A percentile compares a stretch with the other conserved stretches of the same genome.
Evolutionary conservation across 495 filamentous ascomycete species (phyloP).

Genomic region (Terfezia claveryi): DNA sequence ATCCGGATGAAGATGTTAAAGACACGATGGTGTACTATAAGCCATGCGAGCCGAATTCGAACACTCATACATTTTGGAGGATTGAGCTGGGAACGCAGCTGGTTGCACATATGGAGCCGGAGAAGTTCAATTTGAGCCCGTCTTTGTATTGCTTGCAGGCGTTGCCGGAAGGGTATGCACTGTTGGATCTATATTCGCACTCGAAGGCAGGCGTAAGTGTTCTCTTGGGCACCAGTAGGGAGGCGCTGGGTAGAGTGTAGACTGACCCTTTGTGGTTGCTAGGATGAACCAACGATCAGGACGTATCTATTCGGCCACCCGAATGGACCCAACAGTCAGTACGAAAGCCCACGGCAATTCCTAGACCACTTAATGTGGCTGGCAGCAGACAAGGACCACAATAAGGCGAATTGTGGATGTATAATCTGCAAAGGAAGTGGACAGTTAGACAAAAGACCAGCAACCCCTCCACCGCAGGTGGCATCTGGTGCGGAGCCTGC

Average conservation of each 20-base stretch:
- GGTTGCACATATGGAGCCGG: neutral
- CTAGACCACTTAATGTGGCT: conserved; percentile 43
- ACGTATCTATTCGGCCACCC: conserved; percentile 42
- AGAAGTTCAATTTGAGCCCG: neutral
- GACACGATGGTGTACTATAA: neutral
- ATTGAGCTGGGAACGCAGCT: neutral
- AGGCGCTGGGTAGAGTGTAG: too few relatives aligned
- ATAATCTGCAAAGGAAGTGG: conserved; percentile 25
- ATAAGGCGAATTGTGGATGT: conserved; percentile 36
- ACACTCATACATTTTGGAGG: neutral
- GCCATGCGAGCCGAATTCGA: neutral
- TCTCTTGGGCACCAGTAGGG: neutral
- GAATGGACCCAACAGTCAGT: conserved; percentile 33
- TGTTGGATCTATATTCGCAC: neutral
- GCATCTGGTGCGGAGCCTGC: too few relatives aligned
- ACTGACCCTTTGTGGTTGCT: neutral
- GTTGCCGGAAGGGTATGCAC: neutral
- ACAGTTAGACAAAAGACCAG: neutral
- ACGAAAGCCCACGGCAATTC: conserved; percentile 36
- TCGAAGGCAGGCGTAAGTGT: neutral
- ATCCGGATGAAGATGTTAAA: neutral
- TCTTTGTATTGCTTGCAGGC: neutral
- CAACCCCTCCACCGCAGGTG: neutral
- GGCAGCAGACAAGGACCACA: conserved; percentile 28
- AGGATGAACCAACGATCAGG: conserved; percentile 28